Conservation (phyloP, 2,329 filamentous ascomycete species). For the Drechslerella dactyloides region DNA sequence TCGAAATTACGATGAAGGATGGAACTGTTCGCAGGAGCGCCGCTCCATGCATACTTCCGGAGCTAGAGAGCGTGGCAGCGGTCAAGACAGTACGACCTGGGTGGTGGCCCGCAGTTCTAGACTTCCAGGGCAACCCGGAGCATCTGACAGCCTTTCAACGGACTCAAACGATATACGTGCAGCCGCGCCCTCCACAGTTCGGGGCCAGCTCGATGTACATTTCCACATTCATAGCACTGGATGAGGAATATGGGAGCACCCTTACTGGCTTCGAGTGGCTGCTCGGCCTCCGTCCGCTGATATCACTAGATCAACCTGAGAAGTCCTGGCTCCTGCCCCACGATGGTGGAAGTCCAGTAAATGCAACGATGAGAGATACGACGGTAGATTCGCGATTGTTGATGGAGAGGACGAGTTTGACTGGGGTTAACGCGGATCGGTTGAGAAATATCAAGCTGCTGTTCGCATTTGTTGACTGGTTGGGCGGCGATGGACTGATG, state of each 20-base stretch:
- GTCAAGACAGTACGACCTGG: constrained; percentile 69
- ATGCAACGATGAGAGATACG: constrained; percentile 65
- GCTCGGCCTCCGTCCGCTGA: constrained; percentile 68
- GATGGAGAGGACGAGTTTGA: constrained; percentile 64
- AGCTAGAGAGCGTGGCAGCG: constrained; percentile 68
- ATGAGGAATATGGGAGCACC: constrained; percentile 63
- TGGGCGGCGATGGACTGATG: constrained; percentile 59
- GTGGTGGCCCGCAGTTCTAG: constrained; percentile 82
- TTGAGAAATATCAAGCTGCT: constrained; percentile 69
- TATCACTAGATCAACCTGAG: constrained; percentile 69
- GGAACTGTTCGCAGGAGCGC: constrained; percentile 58
- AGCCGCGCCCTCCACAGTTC: constrained; percentile 72
- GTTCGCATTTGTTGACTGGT: constrained; percentile 70
- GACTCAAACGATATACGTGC: constrained; percentile 76
- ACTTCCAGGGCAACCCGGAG: constrained; percentile 70
- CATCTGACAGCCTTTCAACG: constrained; percentile 70
- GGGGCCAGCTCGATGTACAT: constrained; percentile 70
- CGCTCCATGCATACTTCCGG: constrained; percentile 68
- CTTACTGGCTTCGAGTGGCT: constrained; percentile 72
- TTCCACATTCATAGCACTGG: constrained; percentile 75
- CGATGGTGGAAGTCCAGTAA: constrained; percentile 60
- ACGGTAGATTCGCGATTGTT: constrained; percentile 75
- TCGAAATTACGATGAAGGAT: constrained; percentile 69
- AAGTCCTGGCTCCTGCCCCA: constrained; percentile 67
- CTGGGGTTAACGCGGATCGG: constrained; percentile 64